Base-by-base conservation (phyloP, 2,329 filamentous ascomycete species). In the Cyphellophora europaea region DNA sequence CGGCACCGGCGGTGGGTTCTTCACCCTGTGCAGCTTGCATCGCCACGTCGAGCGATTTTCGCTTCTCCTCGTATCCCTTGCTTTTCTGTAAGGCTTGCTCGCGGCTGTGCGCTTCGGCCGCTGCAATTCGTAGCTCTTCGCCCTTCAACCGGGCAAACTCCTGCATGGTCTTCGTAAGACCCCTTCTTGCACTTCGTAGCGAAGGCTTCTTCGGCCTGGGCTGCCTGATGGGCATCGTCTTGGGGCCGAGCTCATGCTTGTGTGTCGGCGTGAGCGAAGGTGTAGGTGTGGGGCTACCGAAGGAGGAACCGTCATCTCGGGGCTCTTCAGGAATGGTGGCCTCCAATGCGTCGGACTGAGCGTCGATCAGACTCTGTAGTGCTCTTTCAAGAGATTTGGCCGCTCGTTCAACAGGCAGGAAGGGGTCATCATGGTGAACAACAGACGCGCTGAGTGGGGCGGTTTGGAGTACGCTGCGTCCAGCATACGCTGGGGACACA, bases 331-430 rank as follows among this genome's bases (percentile, higher is more conserved):
- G 53, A 3, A 72, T 52, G 3, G 66, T 68, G 30, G 65, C 62
- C 27, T 68, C 57, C 18, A 79, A 57, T 12, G 68, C 72, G 45
- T 75, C 71, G 19, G 71, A 69, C 52, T 79, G 74, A 6, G 71
- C 71, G 53, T 79, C 74, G 14, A 79, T 67, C 8, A 77, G 57
- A 37, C 62, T 60, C 51, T 79, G 74, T 6, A 79, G 60, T 41
- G 72, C 69, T 34, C 63, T 62, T 48, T 78, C 66, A 6, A 78
- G 65, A 43, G 72, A 58, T 37, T 61, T 64, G 16, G 72, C 64
- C 49, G 68, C 64, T 38, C 70, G 61, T 44, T 69, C 64, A 38
- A 74, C 53, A 17, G 62, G 60, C n/a, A 71, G 51, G 17, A 72
- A 56, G 36, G 67, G 59, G 38, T 64, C 58, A 19, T 49, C 38